phyloP scores from a whole-genome alignment of 345 rosid genomes.

The Capsella bursapastoris region DNA sequence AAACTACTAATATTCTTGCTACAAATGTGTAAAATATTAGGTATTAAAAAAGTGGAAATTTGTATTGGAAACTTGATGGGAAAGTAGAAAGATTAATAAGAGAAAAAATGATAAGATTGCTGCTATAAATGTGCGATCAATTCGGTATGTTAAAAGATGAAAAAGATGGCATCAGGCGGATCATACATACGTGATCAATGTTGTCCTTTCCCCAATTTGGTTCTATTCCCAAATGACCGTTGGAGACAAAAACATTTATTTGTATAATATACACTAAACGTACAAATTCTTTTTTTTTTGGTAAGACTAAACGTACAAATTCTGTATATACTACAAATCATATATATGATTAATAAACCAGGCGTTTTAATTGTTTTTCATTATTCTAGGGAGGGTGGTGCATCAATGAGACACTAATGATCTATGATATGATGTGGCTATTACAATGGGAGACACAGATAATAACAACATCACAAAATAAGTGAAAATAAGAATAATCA shows the following conservation, averaged over 20 bases:
- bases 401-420: slow-evolving; percentile 33
- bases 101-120: background rate
- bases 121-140: slow-evolving; percentile 17
- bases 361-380: slow-evolving; percentile 4
- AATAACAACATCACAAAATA: slow-evolving; percentile 1
- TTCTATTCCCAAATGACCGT: slow-evolving; percentile 28
- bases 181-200: slow-evolving; percentile 34
- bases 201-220: slow-evolving; percentile 18
- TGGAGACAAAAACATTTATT: background rate
- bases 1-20: background rate
- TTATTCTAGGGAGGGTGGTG: slow-evolving; percentile 1
- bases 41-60: background rate
- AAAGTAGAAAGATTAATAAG: slow-evolving; percentile 3
- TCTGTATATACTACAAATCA: too few relatives aligned
- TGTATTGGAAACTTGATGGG: background rate
- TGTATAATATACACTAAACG: too few relatives aligned
- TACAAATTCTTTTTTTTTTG: too few relatives aligned
- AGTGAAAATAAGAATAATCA: slow-evolving; percentile 9
- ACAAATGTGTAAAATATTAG: background rate
- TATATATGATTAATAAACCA: background rate
- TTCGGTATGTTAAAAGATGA: slow-evolving; percentile 5
- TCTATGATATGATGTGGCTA: slow-evolving; percentile 29
- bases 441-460: slow-evolving; percentile 31
- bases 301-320: too few relatives aligned
- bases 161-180: slow-evolving; percentile 7